phyloP scores from a whole-genome alignment of 805 yeast species.

The Kazachstania viticola region DNA sequence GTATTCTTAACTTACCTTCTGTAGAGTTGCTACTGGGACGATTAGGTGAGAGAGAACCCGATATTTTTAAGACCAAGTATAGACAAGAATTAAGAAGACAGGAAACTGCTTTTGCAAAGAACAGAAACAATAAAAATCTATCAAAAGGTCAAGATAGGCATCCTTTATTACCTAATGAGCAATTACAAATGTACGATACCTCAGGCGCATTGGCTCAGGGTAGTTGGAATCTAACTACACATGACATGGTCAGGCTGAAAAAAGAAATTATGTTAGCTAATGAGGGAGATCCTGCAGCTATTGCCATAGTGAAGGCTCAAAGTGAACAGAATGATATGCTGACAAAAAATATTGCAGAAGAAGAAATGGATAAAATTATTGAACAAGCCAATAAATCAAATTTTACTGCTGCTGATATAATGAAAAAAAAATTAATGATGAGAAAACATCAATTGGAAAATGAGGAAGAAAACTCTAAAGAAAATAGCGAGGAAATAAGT shows the following conservation, averaged over 20 bases:
- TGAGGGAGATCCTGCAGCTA: conserved; percentile 58
- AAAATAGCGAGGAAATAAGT: conserved; percentile 2
- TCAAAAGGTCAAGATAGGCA: conserved; percentile 70
- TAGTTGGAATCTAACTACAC: conserved; percentile 50
- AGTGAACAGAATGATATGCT: conserved; percentile 20
- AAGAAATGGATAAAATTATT: conserved; percentile 22
- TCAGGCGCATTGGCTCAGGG: conserved; percentile 65
- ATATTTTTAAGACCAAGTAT: conserved; percentile 58
- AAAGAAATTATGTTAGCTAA: conserved; percentile 57
- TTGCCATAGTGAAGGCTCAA: conserved; percentile 43
- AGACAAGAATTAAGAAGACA: conserved; percentile 60
- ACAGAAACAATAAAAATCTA: conserved; percentile 39
- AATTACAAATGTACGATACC: conserved; percentile 67
- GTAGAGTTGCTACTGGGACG: conserved; percentile 60
- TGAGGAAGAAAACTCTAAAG: conserved; percentile 9
- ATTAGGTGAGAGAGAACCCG: conserved; percentile 65
- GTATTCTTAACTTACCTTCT: conserved; percentile 59
- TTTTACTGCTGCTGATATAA: conserved; percentile 36
- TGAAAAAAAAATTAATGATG: conserved; percentile 27
- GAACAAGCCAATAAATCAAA: conserved; percentile 30
- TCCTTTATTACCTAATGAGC: conserved; percentile 54
- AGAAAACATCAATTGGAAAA: conserved; percentile 19
- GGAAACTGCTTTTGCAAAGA: conserved; percentile 44
- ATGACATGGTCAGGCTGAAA: conserved; percentile 56
- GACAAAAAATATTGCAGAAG: conserved; percentile 18